Evolutionary conservation across 768 basidiomycete genomes (phyloP), one percentile per base, ranked within the genome.

Genomic region (Ramaria rubella): DNA sequence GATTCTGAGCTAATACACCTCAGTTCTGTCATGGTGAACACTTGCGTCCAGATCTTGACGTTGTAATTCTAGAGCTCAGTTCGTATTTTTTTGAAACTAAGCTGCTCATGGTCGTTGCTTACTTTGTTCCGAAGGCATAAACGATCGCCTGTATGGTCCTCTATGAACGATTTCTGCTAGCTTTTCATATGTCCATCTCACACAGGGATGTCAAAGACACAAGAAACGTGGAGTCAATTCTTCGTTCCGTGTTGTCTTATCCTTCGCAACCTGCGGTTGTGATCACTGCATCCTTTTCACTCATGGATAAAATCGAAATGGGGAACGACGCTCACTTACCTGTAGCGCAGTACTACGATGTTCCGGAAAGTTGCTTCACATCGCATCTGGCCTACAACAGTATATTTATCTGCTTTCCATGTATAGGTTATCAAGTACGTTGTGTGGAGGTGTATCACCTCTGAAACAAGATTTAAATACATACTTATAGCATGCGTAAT

Each of bases 291-390:
- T 43, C 40, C 34, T 55, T 55, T 44, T 55, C 53, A 19, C 31
- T 55, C 15, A 55, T 55, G 53, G 53, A 44, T 4, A 24, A 40
- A 30, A 42, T 55, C 19, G 26, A 31, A n/a, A 55, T 55, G 53
- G 53, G 53, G 23, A 29, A 29, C 53, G 53, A 55, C 53, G 53
- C 27, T 8, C 53, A 55, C n/a, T n/a, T 55, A n/a, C 33, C 53
- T 5, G 53, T 55, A 12, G 53, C 53, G 26, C 53, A 55, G 23
- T 55, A 55, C 21, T 55, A 55, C 26, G 53, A 44, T 29, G 40
- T 55, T 33, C 53, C 53, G 40, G 53, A 43, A 30, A 26, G 53
- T 44, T 9, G 26, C 19, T 43, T n/a, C 33, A 5, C 40, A 31
- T 29, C 38, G 40, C 31, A 1, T 8, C 27, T 14, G 9, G 6